Base-by-base conservation (phyloP, 805 yeast species). In the Ogataea pilisensis region DNA sequence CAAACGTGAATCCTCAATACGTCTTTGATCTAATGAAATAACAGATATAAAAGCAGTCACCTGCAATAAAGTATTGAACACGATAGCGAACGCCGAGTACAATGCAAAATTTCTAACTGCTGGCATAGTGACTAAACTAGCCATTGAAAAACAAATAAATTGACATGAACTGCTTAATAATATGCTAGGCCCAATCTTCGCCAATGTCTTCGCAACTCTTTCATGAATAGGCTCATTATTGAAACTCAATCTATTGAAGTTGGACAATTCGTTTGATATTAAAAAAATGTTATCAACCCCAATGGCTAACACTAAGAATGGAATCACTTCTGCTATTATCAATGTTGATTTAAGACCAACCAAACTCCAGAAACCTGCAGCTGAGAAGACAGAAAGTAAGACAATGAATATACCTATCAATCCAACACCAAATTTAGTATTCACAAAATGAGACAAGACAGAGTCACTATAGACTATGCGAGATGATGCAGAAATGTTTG, bases 281-380 rank as follows among this genome's bases (percentile, higher is more conserved):
- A 91, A 66, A 56, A 90, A 93, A 20, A 91, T 85, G 59, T 91
- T 91, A 64, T 91, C 99, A 21, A 91, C 88, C n/a, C 99, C 99
- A 41, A 91, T 82, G 0, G 99, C 99, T 43, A 91, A 69, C 12
- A 91, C 85, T 53, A 91, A 68, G 57, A 91, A 91, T 8, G 98
- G 98, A 26, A 91, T 91, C 5, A 91, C 99, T 60, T 93, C 98
- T 2, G 98, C 97, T 42, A 91, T 88, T 49, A 91, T 90, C 32
- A 91, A 68, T 0, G 98, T 91, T 0, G 95, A 85, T 54, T 85
- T 87, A 36, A 90, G 64, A 0, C 93, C 95, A n/a, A 85, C 43
- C 5, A 75, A 53, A 11, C 93, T 76, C 62, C 87, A 85, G 4
- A 88, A 51, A 0, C 98, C 98, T 0, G 89, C 86, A 0, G 97